Base-by-base conservation (phyloP, 1,284 basidiomycete genomes). In the Peniophora sp. region DNA sequence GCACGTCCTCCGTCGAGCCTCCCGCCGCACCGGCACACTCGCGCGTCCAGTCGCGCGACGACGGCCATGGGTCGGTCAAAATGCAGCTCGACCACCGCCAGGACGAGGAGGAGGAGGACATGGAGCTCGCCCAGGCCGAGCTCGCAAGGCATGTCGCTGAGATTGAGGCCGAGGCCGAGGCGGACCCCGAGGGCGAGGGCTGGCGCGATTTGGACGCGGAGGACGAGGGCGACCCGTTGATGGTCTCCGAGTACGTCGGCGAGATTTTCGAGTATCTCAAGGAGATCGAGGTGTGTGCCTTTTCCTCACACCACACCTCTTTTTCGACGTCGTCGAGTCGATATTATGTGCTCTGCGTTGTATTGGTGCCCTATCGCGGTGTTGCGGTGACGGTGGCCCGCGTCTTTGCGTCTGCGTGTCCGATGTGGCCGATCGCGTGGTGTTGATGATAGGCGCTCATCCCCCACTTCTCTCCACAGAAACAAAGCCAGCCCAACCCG, bases 191-290 rank as follows among this genome's bases (percentile, higher is more conserved):
- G 44, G 71, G 73, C 18, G 70, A 75, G n/a, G 63, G 73, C 20
- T 88, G 87, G 93, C 86, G 88, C 32, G 94, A 98, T 64, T 77
- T 98, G 17, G 96, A 98, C 60, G 86, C 83, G 3, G 95, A 94
- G 51, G 96, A 99, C 63, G 78, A 71, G n/a, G 92, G 94, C 52
- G 96, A 99, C 65, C 95, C 95, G 14, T 71, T 91, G 54, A 98
- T 98, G 95, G 95, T 97, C 54, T 89, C 85, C 69, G 93, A 98
- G 70, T 99, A 99, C 64, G 95, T 97, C 50, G 75, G 78, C 23
- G 97, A 98, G 55, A 96, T 98, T 53, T 97, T 97, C 69, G 73
- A 87, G 48, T 98, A 99, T 72, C 81, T 98, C 72, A 88, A 89
- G 65, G 70, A 82, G 55, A 68, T 79, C 49, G 85, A 87, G 75